phyloP scores from a whole-genome alignment of 306 rosid genomes.

The Adenanthera pavonina region DNA sequence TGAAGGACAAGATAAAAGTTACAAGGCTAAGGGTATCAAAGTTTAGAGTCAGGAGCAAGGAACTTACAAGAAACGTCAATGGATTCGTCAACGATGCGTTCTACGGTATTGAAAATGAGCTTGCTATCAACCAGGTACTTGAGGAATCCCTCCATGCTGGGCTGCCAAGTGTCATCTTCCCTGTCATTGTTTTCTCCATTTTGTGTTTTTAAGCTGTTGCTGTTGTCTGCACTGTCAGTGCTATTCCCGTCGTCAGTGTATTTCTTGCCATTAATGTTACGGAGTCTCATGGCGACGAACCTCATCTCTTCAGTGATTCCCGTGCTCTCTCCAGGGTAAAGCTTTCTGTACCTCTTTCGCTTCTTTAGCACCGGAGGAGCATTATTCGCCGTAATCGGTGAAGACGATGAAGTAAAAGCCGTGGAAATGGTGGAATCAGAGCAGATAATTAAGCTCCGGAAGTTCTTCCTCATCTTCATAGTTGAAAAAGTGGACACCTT shows the following conservation, averaged over 20 bases:
- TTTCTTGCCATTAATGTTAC: conserved; percentile 51
- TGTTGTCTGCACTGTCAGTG: neutral
- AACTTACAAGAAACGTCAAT: conserved; percentile 72
- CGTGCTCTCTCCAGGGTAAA: conserved; percentile 76
- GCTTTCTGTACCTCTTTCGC: conserved; percentile 64
- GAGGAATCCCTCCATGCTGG: conserved; percentile 68
- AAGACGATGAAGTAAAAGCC: conserved; percentile 24
- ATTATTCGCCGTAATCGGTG: neutral
- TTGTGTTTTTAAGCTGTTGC: conserved; percentile 1
- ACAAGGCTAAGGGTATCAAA: neutral
- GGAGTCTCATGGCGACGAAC: conserved; percentile 93
- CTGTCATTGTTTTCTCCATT: conserved; percentile 9
- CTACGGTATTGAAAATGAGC: conserved; percentile 70
- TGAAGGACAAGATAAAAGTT: neutral
- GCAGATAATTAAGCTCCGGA: conserved; percentile 37
- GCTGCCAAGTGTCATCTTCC: conserved; percentile 57
- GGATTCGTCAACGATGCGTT: conserved; percentile 80
- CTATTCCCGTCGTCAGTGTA: neutral
- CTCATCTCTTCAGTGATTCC: conserved; percentile 96
- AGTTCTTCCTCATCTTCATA: neutral
- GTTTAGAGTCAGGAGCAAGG: neutral
- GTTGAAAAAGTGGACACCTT: conserved; percentile 27
- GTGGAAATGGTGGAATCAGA: conserved; percentile 33
- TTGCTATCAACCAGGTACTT: conserved; percentile 74
- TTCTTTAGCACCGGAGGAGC: conserved; percentile 44